These are phyloP conservation scores for Aspergillus panamensis DNA, from an alignment of 495 filamentous ascomycete genomes.

Conservation along the genomic window DNA sequence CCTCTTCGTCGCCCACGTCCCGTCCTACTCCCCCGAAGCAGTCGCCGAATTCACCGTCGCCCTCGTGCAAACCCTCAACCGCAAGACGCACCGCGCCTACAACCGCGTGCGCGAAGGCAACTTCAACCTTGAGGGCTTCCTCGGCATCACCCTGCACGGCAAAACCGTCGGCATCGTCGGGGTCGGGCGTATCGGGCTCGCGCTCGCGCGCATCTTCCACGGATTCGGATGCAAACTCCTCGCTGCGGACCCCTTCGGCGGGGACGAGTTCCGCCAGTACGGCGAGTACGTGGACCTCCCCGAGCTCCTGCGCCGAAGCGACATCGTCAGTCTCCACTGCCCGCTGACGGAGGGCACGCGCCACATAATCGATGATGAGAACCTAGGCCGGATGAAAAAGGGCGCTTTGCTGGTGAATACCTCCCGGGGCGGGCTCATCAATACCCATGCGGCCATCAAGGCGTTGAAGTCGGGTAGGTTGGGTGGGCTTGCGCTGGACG, in stretches of 20 bases:
- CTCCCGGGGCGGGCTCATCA: slow-evolving; percentile 59
- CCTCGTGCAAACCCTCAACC: slow-evolving; percentile 65
- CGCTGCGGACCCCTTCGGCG: slow-evolving; percentile 54
- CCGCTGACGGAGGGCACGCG: slow-evolving; percentile 57
- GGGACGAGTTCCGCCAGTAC: slow-evolving; percentile 44
- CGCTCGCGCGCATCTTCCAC: slow-evolving; percentile 42
- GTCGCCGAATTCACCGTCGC: slow-evolving; percentile 70
- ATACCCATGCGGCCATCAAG: slow-evolving; percentile 55
- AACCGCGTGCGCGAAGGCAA: slow-evolving; percentile 71
- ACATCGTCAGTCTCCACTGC: slow-evolving; percentile 64
- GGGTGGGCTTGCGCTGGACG: slow-evolving; percentile 75
- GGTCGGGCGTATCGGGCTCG: slow-evolving; percentile 36
- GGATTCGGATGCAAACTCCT: slow-evolving; percentile 63
- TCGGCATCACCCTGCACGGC: slow-evolving; percentile 57
- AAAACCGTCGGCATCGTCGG: slow-evolving; percentile 51
- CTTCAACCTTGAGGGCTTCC: slow-evolving; percentile 61
- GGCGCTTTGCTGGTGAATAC: slow-evolving; percentile 65
- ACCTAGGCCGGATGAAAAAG: slow-evolving; percentile 52
- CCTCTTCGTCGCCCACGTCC: slow-evolving; percentile 64
- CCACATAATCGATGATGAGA: slow-evolving; percentile 57
- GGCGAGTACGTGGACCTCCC: slow-evolving; percentile 55
- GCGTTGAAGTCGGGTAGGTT: slow-evolving; percentile 59
- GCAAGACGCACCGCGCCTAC: slow-evolving; percentile 67
- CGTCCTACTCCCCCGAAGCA: slow-evolving; percentile 66
- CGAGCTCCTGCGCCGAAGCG: slow-evolving; percentile 48